A percentile compares a stretch with the other conserved stretches of the same genome.
These are phyloP conservation scores for Aspergillus ochraceus DNA, from an alignment of 2,329 filamentous ascomycete species.

Conservation along the genomic window DNA sequence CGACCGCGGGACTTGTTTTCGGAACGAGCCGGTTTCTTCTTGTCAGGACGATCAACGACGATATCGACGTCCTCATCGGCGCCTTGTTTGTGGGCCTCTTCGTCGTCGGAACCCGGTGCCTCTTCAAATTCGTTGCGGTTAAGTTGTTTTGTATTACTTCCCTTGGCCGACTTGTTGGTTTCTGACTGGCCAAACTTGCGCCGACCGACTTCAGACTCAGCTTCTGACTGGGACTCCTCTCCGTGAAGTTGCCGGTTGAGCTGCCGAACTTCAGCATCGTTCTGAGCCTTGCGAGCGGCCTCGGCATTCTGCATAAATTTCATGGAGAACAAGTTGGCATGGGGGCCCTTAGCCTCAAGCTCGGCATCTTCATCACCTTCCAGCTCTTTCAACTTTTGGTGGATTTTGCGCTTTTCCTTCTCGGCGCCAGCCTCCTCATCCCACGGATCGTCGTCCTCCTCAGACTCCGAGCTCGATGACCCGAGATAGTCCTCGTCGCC, in stretches of 20 bases:
- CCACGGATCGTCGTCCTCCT: slow-evolving; percentile 58
- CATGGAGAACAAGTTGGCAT: slow-evolving; percentile 75
- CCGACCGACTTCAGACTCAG: slow-evolving; percentile 65
- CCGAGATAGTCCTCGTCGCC: slow-evolving; percentile 57
- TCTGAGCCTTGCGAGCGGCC: slow-evolving; percentile 71
- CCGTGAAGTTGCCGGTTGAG: slow-evolving; percentile 70
- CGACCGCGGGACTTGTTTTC: slow-evolving; percentile 21
- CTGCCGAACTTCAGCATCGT: slow-evolving; percentile 72
- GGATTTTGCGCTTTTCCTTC: slow-evolving; percentile 36
- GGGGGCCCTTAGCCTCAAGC: slow-evolving; percentile 44
- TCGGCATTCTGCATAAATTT: slow-evolving; percentile 95
- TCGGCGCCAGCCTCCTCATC: slow-evolving; percentile 52
- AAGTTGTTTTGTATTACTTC: slow-evolving; percentile 27
- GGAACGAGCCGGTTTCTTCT: slow-evolving; percentile 15
- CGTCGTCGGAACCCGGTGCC: slow-evolving; percentile 51
- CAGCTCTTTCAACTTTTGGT: slow-evolving; percentile 47
- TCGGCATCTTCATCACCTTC: slow-evolving; percentile 49
- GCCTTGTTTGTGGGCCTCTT: slow-evolving; percentile 26
- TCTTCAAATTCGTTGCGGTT: slow-evolving; percentile 63
- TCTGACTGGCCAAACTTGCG: slow-evolving; percentile 41
- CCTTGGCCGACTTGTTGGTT: slow-evolving; percentile 29
- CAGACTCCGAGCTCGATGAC: slow-evolving; percentile 62
- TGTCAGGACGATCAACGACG: slow-evolving; percentile 27
- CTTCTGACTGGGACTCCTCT: slow-evolving; percentile 57
- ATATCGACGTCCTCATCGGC: slow-evolving; percentile 37